Percentiles rank a stretch among this genome's conserved stretches.
phyloP scores from a whole-genome alignment of 2,329 filamentous ascomycete genomes.

The Neonectria neomacrospora region DNA sequence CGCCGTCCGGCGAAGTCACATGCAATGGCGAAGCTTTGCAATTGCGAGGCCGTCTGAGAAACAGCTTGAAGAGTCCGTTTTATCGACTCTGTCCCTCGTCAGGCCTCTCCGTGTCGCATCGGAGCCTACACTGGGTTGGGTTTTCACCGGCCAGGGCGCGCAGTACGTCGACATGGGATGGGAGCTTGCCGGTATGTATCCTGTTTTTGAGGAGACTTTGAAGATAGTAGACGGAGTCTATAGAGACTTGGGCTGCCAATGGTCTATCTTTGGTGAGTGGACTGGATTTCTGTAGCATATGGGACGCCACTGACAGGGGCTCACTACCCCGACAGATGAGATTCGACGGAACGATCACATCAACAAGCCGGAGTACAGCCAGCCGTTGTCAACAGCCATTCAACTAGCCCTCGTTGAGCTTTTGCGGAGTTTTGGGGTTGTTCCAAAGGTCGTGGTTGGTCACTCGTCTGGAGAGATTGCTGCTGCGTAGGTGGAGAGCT shows the following conservation, averaged over 20 bases:
- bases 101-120: background rate
- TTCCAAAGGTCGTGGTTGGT: slow-evolving; percentile 51
- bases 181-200: background rate
- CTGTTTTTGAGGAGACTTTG: background rate
- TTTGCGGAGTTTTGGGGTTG: slow-evolving; percentile 52
- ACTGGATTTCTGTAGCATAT: too few relatives aligned
- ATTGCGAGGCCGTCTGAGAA: background rate
- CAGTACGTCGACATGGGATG: background rate
- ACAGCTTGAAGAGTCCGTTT: background rate
- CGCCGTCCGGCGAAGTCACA: background rate
- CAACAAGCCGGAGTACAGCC: background rate
- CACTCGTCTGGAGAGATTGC: slow-evolving; percentile 60
- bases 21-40: background rate
- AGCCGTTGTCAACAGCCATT: slow-evolving; percentile 42
- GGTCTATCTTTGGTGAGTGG: background rate
- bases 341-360: background rate
- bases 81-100: background rate
- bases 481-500: slow-evolving; percentile 46
- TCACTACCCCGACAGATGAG: background rate
- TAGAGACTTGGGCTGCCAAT: background rate
- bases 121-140: background rate
- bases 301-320: background rate
- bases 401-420: slow-evolving; percentile 58
- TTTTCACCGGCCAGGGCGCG: background rate
- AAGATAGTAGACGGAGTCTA: background rate